Evolutionary conservation across 176 grass and related monocot species (phyloP).

Genomic region (Pontederia crassipes): DNA sequence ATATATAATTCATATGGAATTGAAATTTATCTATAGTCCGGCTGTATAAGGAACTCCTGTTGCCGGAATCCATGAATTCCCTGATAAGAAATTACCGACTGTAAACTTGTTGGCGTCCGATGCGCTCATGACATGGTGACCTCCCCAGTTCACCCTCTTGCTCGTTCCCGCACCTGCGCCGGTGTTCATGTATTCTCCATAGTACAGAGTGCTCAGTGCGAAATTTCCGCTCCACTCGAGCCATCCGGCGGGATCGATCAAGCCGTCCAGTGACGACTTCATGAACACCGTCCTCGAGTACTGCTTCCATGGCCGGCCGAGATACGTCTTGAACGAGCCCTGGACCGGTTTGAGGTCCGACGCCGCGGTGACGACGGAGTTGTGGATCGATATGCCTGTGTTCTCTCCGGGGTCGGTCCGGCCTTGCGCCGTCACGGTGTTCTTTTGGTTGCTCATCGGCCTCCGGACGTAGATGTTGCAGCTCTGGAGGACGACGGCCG

Average conservation of each 20-base stretch:
- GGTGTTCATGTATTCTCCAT: slow-evolving; percentile 12
- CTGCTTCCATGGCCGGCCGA: slow-evolving; percentile 1
- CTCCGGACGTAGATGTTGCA: slow-evolving; percentile 9
- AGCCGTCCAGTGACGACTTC: not conserved
- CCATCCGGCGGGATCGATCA: slow-evolving; percentile 8
- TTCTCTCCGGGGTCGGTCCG: not conserved
- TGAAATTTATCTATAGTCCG: not conserved
- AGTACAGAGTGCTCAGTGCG: not conserved
- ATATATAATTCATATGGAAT: too few relatives aligned
- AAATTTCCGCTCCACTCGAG: not conserved
- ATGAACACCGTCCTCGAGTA: slow-evolving; percentile 9
- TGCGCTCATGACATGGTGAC: not conserved
- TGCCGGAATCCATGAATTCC: not conserved
- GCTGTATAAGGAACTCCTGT: not conserved
- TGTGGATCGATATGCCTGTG: slow-evolving; percentile 5
- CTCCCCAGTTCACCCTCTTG: not conserved
- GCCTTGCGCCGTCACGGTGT: slow-evolving; percentile 5
- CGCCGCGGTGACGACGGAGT: not conserved
- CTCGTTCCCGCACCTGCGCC: not conserved
- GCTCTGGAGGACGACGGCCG: not conserved
- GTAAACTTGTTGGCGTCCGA: not conserved
- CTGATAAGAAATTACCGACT: not conserved
- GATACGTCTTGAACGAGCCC: not conserved
- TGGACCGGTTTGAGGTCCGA: slow-evolving; percentile 3
- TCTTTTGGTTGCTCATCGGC: slow-evolving; percentile 1